phyloP scores from a whole-genome alignment of 2,329 filamentous ascomycete genomes.

The Tolypocladium cylindrosporum region DNA sequence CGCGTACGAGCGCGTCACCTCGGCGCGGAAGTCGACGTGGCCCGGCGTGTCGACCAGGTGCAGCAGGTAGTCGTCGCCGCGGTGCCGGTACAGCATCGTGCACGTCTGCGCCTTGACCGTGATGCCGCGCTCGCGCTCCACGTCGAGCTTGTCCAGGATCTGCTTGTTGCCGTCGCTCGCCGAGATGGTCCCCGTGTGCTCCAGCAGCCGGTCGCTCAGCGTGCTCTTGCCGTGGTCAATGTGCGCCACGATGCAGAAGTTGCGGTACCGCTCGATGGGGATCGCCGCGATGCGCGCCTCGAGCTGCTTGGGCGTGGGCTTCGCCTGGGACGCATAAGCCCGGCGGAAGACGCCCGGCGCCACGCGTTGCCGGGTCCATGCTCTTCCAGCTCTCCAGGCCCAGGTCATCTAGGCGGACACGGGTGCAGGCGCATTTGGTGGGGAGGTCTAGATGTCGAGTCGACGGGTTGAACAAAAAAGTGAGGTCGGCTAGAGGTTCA shows the following conservation, averaged over 20 bases:
- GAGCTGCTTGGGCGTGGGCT: constrained; percentile 21
- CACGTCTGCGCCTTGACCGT: constrained; percentile 99
- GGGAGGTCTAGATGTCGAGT: neutral
- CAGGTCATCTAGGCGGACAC: constrained; percentile 23
- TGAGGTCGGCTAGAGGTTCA: neutral
- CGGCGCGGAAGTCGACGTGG: constrained; percentile 94
- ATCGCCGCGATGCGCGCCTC: constrained; percentile 57
- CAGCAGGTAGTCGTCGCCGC: constrained; percentile 80
- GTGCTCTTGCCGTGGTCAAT: constrained; percentile 99
- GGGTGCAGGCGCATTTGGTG: constrained; percentile 4
- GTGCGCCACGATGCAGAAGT: constrained; percentile 98
- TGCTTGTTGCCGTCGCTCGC: constrained; percentile 79
- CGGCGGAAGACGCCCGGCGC: constrained; percentile 4
- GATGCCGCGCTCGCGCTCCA: constrained; percentile 91
- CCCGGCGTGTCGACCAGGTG: constrained; percentile 96
- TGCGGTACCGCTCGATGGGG: constrained; percentile 71
- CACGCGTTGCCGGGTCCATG: constrained; percentile 25
- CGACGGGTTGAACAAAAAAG: neutral
- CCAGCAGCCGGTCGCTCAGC: constrained; percentile 81
- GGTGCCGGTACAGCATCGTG: constrained; percentile 88
- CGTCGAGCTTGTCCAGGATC: constrained; percentile 93
- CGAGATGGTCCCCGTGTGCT: constrained; percentile 87
- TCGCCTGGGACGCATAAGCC: constrained; percentile 10
- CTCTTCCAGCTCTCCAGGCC: constrained; percentile 25
- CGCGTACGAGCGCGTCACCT: constrained; percentile 91